These are phyloP conservation scores for Nicotiana attenuata DNA, from an alignment of 257 asterid genomes.

Conservation along the genomic window DNA sequence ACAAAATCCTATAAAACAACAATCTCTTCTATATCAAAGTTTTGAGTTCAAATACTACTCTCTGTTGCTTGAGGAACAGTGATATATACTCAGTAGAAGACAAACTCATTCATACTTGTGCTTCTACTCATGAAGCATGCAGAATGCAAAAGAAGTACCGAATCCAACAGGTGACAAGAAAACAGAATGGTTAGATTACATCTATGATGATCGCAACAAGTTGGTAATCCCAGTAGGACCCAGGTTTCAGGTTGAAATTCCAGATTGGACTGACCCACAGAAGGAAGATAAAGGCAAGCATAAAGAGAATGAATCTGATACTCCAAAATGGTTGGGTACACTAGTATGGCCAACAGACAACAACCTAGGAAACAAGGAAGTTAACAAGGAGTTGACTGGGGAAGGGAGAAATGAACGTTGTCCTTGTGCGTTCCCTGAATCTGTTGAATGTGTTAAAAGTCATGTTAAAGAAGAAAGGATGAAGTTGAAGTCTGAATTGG, in stretches of 20 bases:
- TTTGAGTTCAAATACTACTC: not conserved
- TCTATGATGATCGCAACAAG: not conserved
- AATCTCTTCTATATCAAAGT: not conserved
- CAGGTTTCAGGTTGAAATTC: constrained; percentile 26
- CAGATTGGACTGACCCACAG: not conserved
- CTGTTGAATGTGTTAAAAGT: constrained; percentile 16
- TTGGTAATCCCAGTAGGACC: constrained; percentile 17
- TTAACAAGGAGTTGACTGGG: not conserved
- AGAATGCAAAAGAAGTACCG: not conserved
- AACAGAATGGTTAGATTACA: constrained; percentile 12
- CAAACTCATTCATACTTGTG: not conserved
- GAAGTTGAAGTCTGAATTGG: constrained; percentile 21
- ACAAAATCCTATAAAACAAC: not conserved
- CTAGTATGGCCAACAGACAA: constrained; percentile 14
- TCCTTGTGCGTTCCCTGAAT: constrained; percentile 13
- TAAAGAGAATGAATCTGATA: not conserved
- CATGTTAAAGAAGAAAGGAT: constrained; percentile 18
- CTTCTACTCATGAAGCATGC: constrained; percentile 1
- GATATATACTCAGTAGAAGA: not conserved
- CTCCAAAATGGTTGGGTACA: constrained; percentile 22
- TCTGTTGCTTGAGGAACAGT: not conserved
- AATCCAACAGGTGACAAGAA: not conserved
- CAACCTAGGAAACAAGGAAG: not conserved
- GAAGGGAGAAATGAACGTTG: constrained; percentile 17
- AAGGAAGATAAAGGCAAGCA: not conserved